phyloP scores from a whole-genome alignment of 768 basidiomycete genomes.

The Hygrocybe coccinea region DNA sequence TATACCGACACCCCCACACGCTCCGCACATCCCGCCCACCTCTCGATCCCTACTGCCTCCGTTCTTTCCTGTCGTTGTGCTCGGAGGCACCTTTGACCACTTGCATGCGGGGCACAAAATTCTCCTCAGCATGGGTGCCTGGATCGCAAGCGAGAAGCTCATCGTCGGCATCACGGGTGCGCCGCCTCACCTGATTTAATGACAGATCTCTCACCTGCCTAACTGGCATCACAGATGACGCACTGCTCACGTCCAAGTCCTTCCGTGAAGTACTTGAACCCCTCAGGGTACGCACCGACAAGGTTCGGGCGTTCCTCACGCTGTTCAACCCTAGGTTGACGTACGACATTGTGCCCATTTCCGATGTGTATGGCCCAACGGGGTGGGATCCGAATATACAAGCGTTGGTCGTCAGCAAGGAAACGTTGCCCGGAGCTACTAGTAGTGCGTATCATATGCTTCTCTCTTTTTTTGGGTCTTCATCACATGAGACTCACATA shows the following conservation, averaged over 20 bases:
- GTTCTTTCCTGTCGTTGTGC: constrained; percentile 63
- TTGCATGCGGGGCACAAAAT: constrained; percentile 97
- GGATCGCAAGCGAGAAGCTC: constrained; percentile 72
- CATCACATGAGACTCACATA: background rate
- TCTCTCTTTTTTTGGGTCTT: background rate
- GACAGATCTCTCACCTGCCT: constrained; percentile 3
- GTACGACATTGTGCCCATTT: constrained; percentile 67
- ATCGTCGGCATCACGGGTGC: constrained; percentile 87
- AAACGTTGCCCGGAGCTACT: constrained; percentile 73
- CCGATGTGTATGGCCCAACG: constrained; percentile 90
- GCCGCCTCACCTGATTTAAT: constrained; percentile 14
- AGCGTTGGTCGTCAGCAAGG: constrained; percentile 85
- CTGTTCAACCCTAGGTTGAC: constrained; percentile 63
- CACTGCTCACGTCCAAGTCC: constrained; percentile 64
- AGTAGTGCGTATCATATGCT: constrained; percentile 49
- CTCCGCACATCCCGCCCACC: constrained; percentile 3
- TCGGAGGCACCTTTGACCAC: constrained; percentile 98
- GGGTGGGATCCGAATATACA: constrained; percentile 85
- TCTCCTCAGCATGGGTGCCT: constrained; percentile 85
- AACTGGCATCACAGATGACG: constrained; percentile 49
- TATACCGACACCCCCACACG: constrained; percentile 14
- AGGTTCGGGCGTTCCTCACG: constrained; percentile 62
- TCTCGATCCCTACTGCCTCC: constrained; percentile 18
- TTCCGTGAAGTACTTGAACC: constrained; percentile 64
- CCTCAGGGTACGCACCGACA: constrained; percentile 48